Conservation (phyloP, 306 rosid species). For the Citrullus mucosospermus region DNA sequence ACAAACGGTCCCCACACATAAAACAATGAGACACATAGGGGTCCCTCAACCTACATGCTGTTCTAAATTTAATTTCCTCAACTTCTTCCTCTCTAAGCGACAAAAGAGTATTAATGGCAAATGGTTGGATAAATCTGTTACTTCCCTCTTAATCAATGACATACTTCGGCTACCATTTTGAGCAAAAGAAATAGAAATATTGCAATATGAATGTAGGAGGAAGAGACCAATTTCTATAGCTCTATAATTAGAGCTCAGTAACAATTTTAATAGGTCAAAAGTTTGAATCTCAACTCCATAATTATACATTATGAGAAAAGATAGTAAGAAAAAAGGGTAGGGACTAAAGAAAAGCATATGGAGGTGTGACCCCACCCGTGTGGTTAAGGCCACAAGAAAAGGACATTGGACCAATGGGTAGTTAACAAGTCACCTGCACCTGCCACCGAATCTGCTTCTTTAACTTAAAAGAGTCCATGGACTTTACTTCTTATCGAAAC, state of each 20-base stretch:
- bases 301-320: background rate
- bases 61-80: background rate
- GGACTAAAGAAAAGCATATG: background rate
- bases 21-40: background rate
- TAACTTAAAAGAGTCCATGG: background rate
- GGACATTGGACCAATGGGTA: background rate
- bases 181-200: background rate
- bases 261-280: background rate
- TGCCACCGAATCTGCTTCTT: slow-evolving; percentile 9
- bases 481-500: background rate
- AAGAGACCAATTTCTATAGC: background rate
- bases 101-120: background rate
- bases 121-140: background rate
- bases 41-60: background rate
- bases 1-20: background rate
- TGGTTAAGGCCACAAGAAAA: background rate
- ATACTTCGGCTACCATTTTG: background rate
- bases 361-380: background rate
- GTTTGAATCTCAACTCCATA: background rate
- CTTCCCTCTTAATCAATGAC: background rate
- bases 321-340: background rate
- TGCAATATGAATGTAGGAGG: background rate
- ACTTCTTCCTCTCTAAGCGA: background rate
- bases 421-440: slow-evolving; percentile 5
- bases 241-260: background rate